Base-by-base conservation (phyloP, 192 early-diverging fungal species). In the Phlyctochytrium planicorne region DNA sequence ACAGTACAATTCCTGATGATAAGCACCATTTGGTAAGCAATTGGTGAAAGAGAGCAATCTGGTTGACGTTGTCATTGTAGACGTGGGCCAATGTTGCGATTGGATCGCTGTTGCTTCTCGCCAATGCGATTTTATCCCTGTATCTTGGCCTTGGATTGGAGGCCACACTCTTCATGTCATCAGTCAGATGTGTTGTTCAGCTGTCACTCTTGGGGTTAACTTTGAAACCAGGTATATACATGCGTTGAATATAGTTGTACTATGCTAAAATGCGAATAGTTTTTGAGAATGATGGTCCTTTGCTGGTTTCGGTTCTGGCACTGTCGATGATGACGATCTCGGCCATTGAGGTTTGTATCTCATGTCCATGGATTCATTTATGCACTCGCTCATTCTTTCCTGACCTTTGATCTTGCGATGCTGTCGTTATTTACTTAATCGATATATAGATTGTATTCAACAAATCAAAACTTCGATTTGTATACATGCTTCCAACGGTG, bases 141-240 rank as follows among this genome's bases (percentile, higher is more conserved):
- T 74, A 69, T 47, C 75, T 95, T 23, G 85, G 89, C 0, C 80
- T 93, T 24, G 82, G 85, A 1, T 66, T 95, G 3, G 86, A 86
- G 68, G 71, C 55, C n/a, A 84, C 84, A 1, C 68, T 95, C 6
- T 73, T 91, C 14, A 74, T 94, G 3, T 79, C 90, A 3, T 80
- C 91, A 0, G 59, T 87, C 56, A 85, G 92, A 30, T 73, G 72
- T 59, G 70, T 93, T 29, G 78, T 89, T 23, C 93, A 95, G 67
- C 78, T 95, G 34, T 87, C 88, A 1, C 59, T 90, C 24, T 87
- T 95, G 79, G 88, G 88, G 79, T 62, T 64, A 3, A 52, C 27
- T 6, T 31, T 73, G 27, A 52, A 73, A 30, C 75, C 75, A 16
- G 60, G 72, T 74, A n/a, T 25, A 16, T 3, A 57, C 16, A 53